Evolutionary conservation across 2,329 filamentous ascomycete genomes (phyloP), one percentile per base, ranked within the genome.

Genomic region (Aspergillus awamori): DNA sequence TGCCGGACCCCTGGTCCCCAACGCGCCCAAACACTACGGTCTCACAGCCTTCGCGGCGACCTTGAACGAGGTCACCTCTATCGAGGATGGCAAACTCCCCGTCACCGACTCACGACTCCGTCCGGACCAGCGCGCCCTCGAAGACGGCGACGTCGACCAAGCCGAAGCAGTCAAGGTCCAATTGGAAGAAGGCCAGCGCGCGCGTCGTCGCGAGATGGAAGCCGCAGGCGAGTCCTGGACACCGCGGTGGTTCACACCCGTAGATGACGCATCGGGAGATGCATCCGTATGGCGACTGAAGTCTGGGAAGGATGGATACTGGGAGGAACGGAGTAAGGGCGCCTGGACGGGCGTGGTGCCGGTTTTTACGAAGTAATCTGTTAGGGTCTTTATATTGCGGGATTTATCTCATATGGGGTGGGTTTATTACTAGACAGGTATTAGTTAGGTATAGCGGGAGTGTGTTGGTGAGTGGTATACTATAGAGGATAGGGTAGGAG

Each of bases 241-340:
- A 67, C 91, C 95, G 5, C 84, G 86, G 67, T 99, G 94, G 93
- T 99, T 99, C 74, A 85, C 87, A 56, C 89, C 85, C 77, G 87
- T 90, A 8, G 80, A 80, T 11, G 79, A 72, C 6, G 30, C 28
- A 52, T 36, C 52, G 66, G 70, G 73, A 30, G 77, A 78, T 52
- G 81, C 82, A 48, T 81, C 83, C n/a, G 82, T 70, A 20, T 77
- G 91, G 91, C 85, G 87, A 70, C 76, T 97, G 65, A 95, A 89
- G 80, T 82, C 82, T 2, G 92, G 93, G 20, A 93, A 89, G 77
- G 92, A 96, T 17, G 89, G 92, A 8, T 99, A 99, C 78, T 99
- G 95, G 95, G 93, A 97, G 73, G 89, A 92, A 77, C 85, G 94
- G 63, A 84, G 82, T 2, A 85, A 80, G 65, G 88, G 88, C 1